Evolutionary conservation across 495 filamentous ascomycete genomes (phyloP).

Genomic region (Staphylotrichum tortipilum): DNA sequence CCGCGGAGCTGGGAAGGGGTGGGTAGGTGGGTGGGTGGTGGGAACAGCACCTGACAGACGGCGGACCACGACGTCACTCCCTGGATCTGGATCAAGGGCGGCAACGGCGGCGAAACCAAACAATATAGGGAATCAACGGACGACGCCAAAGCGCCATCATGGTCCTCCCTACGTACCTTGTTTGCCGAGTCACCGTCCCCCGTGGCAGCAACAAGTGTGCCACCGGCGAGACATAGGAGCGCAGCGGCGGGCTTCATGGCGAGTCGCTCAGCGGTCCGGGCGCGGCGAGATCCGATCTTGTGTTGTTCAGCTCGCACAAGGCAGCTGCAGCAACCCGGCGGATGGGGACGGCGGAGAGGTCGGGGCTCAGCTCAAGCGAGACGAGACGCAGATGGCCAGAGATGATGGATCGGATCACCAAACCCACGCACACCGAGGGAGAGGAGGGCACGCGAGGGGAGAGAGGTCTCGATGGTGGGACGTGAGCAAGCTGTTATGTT

Average conservation of each 20-base stretch:
- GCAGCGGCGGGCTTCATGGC: constrained; percentile 16
- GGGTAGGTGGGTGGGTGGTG: too few relatives aligned
- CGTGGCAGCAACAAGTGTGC: constrained; percentile 14
- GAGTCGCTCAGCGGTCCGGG: too few relatives aligned
- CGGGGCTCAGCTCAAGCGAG: neutral
- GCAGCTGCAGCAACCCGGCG: neutral
- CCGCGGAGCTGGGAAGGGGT: neutral
- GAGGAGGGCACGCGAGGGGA: too few relatives aligned
- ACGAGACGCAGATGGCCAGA: too few relatives aligned
- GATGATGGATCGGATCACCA: neutral
- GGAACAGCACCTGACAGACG: too few relatives aligned
- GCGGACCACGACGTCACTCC: too few relatives aligned
- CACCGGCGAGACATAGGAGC: constrained; percentile 14
- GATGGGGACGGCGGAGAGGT: neutral
- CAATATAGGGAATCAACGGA: neutral
- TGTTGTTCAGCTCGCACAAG: neutral
- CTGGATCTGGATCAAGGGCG: neutral
- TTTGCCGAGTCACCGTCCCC: neutral
- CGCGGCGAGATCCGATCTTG: neutral
- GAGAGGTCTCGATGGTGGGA: too few relatives aligned
- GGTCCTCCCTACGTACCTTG: constrained; percentile 8
- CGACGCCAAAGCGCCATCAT: too few relatives aligned
- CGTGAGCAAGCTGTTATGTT: too few relatives aligned
- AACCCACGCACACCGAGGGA: too few relatives aligned
- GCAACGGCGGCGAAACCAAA: too few relatives aligned